phyloP scores from a whole-genome alignment of 2,329 filamentous ascomycete species.

The Pseudogymnoascus sp. region DNA sequence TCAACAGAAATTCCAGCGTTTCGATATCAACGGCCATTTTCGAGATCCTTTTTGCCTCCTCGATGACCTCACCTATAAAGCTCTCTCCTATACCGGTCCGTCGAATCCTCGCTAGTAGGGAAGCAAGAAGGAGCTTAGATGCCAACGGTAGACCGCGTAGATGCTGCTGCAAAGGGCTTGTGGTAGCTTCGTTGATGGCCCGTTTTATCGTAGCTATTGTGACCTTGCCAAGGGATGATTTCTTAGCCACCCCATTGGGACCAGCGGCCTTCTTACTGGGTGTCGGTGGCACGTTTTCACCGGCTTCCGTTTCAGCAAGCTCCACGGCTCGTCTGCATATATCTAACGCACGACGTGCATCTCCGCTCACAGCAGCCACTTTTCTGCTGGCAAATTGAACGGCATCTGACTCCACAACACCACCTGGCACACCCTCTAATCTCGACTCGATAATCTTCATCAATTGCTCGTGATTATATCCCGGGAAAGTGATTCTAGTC shows the following conservation, averaged over 20 bases:
- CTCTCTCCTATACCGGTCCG: conserved; percentile 82
- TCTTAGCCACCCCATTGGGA: conserved; percentile 24
- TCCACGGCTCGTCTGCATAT: conserved; percentile 95
- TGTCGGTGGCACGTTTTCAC: conserved; percentile 40
- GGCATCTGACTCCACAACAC: conserved; percentile 87
- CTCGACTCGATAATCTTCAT: conserved; percentile 98
- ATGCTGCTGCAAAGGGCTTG: conserved; percentile 84
- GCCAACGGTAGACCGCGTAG: conserved; percentile 74
- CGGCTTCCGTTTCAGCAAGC: conserved; percentile 70
- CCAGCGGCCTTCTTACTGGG: conserved; percentile 50
- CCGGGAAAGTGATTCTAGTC: conserved; percentile 92
- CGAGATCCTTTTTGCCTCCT: conserved; percentile 70
- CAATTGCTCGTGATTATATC: conserved; percentile 93
- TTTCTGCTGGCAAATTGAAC: conserved; percentile 95
- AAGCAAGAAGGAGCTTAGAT: conserved; percentile 78
- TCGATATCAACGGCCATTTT: conserved; percentile 52
- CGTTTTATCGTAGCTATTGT: conserved; percentile 90
- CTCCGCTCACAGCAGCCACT: conserved; percentile 91
- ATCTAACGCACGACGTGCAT: conserved; percentile 84
- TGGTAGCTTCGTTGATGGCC: conserved; percentile 91
- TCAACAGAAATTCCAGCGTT: conserved; percentile 52
- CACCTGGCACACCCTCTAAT: conserved; percentile 76
- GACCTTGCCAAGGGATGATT: conserved; percentile 48
- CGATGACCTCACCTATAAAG: conserved; percentile 79
- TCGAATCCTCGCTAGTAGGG: conserved; percentile 69